Base-by-base conservation (phyloP, 73 alveolate genomes). In the Uronychia binucleata region DNA sequence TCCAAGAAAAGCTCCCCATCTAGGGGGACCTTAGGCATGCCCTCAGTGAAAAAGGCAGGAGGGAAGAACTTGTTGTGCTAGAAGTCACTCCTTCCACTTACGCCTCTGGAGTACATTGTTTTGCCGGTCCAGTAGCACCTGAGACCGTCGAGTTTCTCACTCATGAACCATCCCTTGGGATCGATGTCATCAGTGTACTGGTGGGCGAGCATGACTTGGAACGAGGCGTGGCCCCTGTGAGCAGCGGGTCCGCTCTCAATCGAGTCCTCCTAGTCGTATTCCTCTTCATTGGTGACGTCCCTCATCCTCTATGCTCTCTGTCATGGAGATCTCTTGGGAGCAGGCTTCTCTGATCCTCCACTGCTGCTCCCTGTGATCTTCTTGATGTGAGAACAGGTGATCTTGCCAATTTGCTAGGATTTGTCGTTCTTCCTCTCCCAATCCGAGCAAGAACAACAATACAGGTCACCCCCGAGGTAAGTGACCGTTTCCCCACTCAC, bases 71-170 rank as follows among this genome's bases (percentile, higher is more conserved):
- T 77, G 83, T 90, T 93, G 1, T 96, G 96, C 67, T 46, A 19
- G 19, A 46, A 46, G 19, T 46, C 19, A 46, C n/a, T 11, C 19
- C n/a, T 5, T 30, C 14, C 58, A 31, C 74, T 82, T 1, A 79
- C 89, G 33, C 82, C 83, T 35, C 99, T 83, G 0, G 97, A 79
- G 77, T 77, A 87, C 88, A 95, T 78, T 19, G 80, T 81, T 58
- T 84, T 80, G 1, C 99, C 99, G 27, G 90, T 87, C 99, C 99
- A 95, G 33, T 91, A 75, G 84, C 93, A 83, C 46, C 99, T 79
- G 74, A 94, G 91, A 1, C 99, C 99, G 80, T 95, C 99, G 30
- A 95, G 88, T 79, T 95, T 95, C 81, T 95, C 99, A 80, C 97
- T 91, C 96, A 92, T 89, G 83, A 31, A 80, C 91, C 95, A 95